Base-by-base conservation (phyloP, 1,284 basidiomycete species). In the Cryptococcus jaspeensis region DNA sequence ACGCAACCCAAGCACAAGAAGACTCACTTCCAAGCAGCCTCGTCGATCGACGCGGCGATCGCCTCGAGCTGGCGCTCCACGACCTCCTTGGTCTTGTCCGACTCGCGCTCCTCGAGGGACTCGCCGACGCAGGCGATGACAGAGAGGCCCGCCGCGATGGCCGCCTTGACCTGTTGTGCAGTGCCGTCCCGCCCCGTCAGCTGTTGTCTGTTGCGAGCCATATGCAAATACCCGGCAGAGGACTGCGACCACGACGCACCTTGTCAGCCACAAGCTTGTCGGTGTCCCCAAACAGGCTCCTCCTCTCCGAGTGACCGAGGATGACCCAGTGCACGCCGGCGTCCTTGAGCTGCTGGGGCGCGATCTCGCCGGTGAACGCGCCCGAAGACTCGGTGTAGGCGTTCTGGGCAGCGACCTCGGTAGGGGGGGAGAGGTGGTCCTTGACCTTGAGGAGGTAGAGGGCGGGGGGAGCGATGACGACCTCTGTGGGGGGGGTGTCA, bases 101-200 rank as follows among this genome's bases (percentile, higher is more conserved):
- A 81, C 78, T 99, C 94, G 66, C 96, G 86, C 82, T 99, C 84
- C 64, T 87, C 80, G 62, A 97, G 87, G 42, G 90, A 93, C 81
- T 99, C 96, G 47, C 95, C 96, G 60, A 97, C 86, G 80, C 95
- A 99, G 63, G 96, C 87, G 72, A 99, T 97, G 65, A 97, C 90
- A 59, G 84, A 87, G 64, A 98, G 83, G 15, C 83, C 83, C 1
- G 82, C 80, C 51, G 85, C 85, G 62, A 96, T 79, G 9, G 93
- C 90, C n/a, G 79, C 85, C 62, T 84, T 83, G 59, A 89, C 91
- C 59, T 61, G 49, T 9, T 32, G 28, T 32, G 28, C 28, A 32
- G 4, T 4, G 4, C 28, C 4, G 28, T 32, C 28, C n/a, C n/a
- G n/a, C n/a, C n/a, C n/a, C n/a, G 25, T 32, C 18, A 18, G 46